These are phyloP conservation scores for Trichosanthes truncata DNA, from an alignment of 306 rosid species.

Conservation along the genomic window DNA sequence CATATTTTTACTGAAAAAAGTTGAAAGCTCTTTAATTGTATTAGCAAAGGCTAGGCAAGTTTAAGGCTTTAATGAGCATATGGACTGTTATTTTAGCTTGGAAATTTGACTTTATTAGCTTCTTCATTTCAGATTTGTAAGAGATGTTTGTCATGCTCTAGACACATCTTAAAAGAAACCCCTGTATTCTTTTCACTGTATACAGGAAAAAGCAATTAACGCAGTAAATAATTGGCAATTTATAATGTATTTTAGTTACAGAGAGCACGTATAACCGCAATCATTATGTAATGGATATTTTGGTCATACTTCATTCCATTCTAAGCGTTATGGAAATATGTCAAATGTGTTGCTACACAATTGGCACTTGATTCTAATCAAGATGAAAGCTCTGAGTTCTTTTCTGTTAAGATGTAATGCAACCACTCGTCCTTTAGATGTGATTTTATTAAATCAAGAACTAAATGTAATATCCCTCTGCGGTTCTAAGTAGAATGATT, in stretches of 20 bases:
- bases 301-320: no score
- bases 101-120: background rate
- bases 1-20: background rate
- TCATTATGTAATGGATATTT: no score
- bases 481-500: background rate
- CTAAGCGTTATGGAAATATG: no score
- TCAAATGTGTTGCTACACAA: no score
- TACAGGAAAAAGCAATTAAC: background rate
- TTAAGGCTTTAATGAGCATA: background rate
- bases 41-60: background rate
- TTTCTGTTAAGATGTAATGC: no score
- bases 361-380: no score
- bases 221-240: background rate
- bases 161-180: background rate
- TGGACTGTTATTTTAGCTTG: background rate
- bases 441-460: no score
- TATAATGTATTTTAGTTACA: no score
- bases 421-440: no score
- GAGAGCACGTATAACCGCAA: no score
- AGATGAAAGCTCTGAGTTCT: no score
- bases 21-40: background rate
- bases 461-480: no score
- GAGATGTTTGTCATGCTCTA: background rate
- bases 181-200: background rate
- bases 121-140: background rate